A percentile compares a stretch with the other conserved stretches of the same genome.
Evolutionary conservation across 495 filamentous ascomycete species (phyloP).

Genomic region (Penicillium nucicola): DNA sequence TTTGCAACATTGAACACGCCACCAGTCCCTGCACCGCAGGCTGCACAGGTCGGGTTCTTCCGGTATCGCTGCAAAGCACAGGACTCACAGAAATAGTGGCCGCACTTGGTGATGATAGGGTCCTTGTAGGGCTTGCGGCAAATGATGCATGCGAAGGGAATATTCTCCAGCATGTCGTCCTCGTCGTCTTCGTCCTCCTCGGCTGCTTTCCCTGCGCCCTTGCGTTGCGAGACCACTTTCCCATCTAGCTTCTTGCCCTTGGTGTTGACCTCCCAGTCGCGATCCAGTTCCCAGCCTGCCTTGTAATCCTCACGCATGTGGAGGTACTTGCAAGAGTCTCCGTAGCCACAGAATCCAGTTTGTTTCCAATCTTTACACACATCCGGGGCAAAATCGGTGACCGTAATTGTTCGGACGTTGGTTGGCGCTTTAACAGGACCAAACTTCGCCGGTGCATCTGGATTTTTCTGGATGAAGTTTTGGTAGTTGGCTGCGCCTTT

Average conservation of each 20-base stretch:
- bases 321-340: conserved; percentile 68
- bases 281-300: conserved; percentile 92
- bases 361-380: conserved; percentile 96
- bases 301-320: conserved; percentile 87
- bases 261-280: conserved; percentile 84
- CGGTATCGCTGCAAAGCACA: conserved; percentile 84
- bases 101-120: conserved; percentile 85
- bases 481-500: conserved; percentile 69
- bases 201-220: conserved; percentile 40
- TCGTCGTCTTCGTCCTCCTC: conserved; percentile 58
- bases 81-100: conserved; percentile 91
- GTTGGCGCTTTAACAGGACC: conserved; percentile 87
- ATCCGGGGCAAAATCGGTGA: conserved; percentile 89
- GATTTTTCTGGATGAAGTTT: conserved; percentile 75
- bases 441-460: conserved; percentile 70
- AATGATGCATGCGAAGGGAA: conserved; percentile 94
- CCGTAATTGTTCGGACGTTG: conserved; percentile 86
- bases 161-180: conserved; percentile 74
- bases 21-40: conserved; percentile 77
- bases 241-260: conserved; percentile 69
- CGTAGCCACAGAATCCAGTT: conserved; percentile 52
- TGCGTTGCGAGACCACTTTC: conserved; percentile 55
- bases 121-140: conserved; percentile 78
- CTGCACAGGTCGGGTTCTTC: conserved; percentile 78
- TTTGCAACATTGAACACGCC: conserved; percentile 91